Base-by-base conservation (phyloP, 2,329 filamentous ascomycete genomes). In the Fusarium stilboides region DNA sequence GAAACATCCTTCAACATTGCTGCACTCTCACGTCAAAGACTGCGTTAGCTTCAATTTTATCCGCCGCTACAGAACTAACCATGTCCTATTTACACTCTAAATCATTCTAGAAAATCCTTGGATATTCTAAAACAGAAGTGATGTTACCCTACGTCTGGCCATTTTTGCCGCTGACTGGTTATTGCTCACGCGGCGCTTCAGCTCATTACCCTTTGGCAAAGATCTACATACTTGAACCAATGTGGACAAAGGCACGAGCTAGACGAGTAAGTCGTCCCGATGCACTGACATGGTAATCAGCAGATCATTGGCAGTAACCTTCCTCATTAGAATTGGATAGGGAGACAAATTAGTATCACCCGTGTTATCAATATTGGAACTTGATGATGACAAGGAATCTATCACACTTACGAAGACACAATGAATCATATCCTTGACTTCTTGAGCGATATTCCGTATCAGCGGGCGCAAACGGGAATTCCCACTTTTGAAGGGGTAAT, bases 31-130 rank as follows among this genome's bases (percentile, higher is more conserved):
- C 28, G 28, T 31, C 10, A 31, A 31, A 31, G 9, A 31, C 28
- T 31, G 28, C 10, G 10, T 31, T 31, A 31, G 28, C 28, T 31
- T 31, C 28, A 12, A 3, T 31, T 31, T 13, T 31, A 31, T 13
- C 28, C 28, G 28, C 28, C 28, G 28, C 28, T 31, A 31, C 28
- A 12, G 10, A 12, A 31, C 10, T 31, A 37, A 34, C 33, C 46
- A 22, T 58, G 52, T 46, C 52, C 58, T 22, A 19, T 17, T 17
- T 40, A 24, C 15, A 26, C 52, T 52, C 10, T 37, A 52, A 59
- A 52, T 51, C 31, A 7, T 65, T 65, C 60, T 47, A 64, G 61
- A 64, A 64, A 34, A 46, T 45, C 17, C 9, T 42, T 14, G 33
- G 28, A 31, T n/a, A 13, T 22, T 17, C 13, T 28, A 15, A 8